phyloP scores from a whole-genome alignment of 1,139 yeast species.

The Zygoascus sp. region DNA sequence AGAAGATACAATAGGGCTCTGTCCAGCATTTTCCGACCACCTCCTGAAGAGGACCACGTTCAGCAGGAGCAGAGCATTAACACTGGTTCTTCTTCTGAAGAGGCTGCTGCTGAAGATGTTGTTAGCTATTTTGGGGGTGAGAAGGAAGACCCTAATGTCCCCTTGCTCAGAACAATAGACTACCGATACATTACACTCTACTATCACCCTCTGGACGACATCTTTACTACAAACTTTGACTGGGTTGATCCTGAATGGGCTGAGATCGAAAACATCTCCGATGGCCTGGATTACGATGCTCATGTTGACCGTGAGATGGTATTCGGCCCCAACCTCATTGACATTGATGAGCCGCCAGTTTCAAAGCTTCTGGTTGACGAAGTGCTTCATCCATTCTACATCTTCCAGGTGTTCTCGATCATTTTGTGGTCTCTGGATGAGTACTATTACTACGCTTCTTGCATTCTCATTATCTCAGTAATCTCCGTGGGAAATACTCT shows the following conservation, averaged over 20 bases:
- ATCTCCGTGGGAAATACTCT: constrained; percentile 75
- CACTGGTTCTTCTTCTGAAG: constrained; percentile 6
- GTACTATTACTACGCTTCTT: constrained; percentile 87
- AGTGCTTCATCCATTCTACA: constrained; percentile 88
- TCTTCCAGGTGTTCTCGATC: constrained; percentile 89
- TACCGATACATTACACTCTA: constrained; percentile 80
- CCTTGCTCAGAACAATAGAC: constrained; percentile 61
- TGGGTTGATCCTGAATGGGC: constrained; percentile 84
- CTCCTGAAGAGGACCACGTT: constrained; percentile 18
- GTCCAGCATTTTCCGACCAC: constrained; percentile 54
- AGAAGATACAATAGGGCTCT: constrained; percentile 64
- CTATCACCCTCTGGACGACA: constrained; percentile 81
- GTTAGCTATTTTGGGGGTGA: constrained; percentile 28
- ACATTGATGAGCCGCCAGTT: constrained; percentile 68
- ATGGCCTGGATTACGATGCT: constrained; percentile 67
- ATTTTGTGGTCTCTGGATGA: constrained; percentile 88
- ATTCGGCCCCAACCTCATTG: constrained; percentile 73
- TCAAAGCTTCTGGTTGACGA: constrained; percentile 71
- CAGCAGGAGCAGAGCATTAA: background rate
- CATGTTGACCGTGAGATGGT: constrained; percentile 66
- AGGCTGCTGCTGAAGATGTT: constrained; percentile 19
- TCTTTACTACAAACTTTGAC: constrained; percentile 74
- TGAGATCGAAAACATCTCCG: constrained; percentile 50
- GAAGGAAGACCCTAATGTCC: constrained; percentile 58
- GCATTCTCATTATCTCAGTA: constrained; percentile 82